Conservation (phyloP, 805 yeast genomes). For the Nakazawaea ishiwadae region DNA sequence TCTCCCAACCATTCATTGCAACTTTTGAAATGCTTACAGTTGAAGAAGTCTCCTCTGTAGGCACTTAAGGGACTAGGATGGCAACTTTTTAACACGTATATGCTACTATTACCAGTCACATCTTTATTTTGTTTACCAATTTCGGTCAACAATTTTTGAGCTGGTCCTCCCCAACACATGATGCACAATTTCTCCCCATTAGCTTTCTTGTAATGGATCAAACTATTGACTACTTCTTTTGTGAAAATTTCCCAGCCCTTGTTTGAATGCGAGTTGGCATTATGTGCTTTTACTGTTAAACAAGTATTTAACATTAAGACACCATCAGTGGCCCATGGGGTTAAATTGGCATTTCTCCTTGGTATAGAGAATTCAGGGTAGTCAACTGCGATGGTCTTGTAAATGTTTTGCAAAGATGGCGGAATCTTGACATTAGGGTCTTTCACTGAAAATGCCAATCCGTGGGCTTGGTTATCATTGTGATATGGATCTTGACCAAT, state of each 20-base stretch:
- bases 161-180: conserved; percentile 55
- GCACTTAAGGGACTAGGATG: conserved; percentile 98
- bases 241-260: conserved; percentile 94
- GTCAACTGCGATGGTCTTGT: conserved; percentile 62
- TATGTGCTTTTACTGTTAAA: conserved; percentile 87
- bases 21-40: conserved; percentile 64
- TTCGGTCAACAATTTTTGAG: conserved; percentile 31
- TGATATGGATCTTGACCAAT: conserved; percentile 98
- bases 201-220: conserved; percentile 43
- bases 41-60: conserved; percentile 70
- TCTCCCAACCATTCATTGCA: conserved; percentile 72
- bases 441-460: conserved; percentile 87
- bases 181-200: conserved; percentile 55
- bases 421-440: conserved; percentile 82
- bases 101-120: conserved; percentile 25
- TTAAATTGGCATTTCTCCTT: conserved; percentile 57
- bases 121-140: conserved; percentile 21
- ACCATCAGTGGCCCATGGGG: conserved; percentile 84
- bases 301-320: conserved; percentile 84
- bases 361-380: conserved; percentile 70
- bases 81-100: conserved; percentile 65
- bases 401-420: conserved; percentile 82
- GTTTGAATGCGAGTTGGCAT: conserved; percentile 87
- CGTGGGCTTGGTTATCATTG: conserved; percentile 90
- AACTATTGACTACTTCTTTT: conserved; percentile 53